These are phyloP conservation scores for Psophocarpus tetragonolobus DNA, from an alignment of 306 rosid species.

Conservation along the genomic window DNA sequence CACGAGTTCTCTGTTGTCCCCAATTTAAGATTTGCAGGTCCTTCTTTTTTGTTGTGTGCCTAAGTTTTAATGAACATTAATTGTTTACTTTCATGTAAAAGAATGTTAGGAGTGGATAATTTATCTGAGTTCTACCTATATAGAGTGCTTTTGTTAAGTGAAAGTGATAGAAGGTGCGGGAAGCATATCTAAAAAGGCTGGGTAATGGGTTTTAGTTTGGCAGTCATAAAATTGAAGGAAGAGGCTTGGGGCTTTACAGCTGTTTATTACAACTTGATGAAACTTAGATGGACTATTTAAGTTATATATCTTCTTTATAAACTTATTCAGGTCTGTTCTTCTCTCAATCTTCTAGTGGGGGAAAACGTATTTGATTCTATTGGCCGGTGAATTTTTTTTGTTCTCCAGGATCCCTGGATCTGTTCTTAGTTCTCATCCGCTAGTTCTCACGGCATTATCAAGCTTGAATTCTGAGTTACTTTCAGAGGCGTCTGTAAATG, in stretches of 20 bases:
- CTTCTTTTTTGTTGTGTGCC: not conserved
- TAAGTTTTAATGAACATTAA: not conserved
- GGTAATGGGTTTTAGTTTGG: not conserved
- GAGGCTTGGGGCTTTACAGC: not conserved
- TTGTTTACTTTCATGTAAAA: conserved; percentile 5
- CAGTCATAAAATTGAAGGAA: not conserved
- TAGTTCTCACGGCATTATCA: conserved; percentile 90
- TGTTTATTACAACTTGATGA: conserved; percentile 15
- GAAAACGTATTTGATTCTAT: not conserved
- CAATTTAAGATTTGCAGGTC: not conserved
- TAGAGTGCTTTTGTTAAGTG: not conserved
- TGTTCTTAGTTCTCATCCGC: conserved; percentile 86
- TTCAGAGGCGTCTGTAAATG: conserved; percentile 98
- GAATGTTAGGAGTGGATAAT: not conserved
- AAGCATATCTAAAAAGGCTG: not conserved
- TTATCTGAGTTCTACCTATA: conserved; percentile 3
- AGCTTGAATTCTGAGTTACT: conserved; percentile 88
- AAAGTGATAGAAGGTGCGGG: conserved; percentile 9
- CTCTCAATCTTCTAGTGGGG: not conserved
- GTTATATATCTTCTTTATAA: not conserved
- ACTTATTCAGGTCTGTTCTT: not conserved
- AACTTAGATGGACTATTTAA: conserved; percentile 13
- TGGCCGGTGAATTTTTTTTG: not conserved
- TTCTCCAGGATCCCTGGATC: conserved; percentile 88
- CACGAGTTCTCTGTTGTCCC: not conserved